These are phyloP conservation scores for Lumnitzera racemosa DNA, from an alignment of 345 rosid species.

Conservation along the genomic window DNA sequence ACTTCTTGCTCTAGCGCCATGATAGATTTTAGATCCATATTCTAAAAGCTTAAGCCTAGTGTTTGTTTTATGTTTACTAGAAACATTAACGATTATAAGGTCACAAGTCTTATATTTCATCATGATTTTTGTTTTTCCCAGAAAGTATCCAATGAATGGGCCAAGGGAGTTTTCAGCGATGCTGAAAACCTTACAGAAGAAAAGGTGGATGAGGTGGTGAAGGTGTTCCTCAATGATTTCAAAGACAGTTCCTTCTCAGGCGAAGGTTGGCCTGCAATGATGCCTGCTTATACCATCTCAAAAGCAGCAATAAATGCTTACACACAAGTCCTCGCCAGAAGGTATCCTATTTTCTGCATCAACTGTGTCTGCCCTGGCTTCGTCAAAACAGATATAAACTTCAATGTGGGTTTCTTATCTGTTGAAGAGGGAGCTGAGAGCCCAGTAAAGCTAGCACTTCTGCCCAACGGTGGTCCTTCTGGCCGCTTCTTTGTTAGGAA, in stretches of 20 bases:
- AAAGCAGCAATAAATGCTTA: constrained; percentile 39
- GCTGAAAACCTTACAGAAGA: constrained; percentile 23
- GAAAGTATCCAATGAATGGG: constrained; percentile 16
- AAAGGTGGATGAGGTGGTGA: constrained; percentile 20
- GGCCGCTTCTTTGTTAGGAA: constrained; percentile 30
- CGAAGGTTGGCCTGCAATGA: constrained; percentile 24
- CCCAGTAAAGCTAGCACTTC: constrained; percentile 30
- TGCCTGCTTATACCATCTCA: constrained; percentile 29
- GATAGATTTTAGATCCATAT: too few species aligned
- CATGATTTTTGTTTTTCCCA: too few species aligned
- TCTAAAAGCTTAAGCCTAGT: too few species aligned
- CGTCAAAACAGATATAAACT: constrained; percentile 36
- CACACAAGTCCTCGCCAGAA: constrained; percentile 39
- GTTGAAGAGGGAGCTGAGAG: constrained; percentile 41
- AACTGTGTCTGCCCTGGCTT: constrained; percentile 49
- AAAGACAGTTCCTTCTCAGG: constrained; percentile 15
- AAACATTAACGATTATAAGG: too few species aligned
- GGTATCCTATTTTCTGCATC: constrained; percentile 21
- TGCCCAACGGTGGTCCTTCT: constrained; percentile 34
- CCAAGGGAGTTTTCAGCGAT: constrained; percentile 16
- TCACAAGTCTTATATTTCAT: too few species aligned
- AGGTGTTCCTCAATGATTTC: constrained; percentile 17
- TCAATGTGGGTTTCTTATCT: constrained; percentile 20
- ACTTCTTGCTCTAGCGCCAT: too few species aligned
- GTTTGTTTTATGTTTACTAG: too few species aligned